phyloP scores from a whole-genome alignment of 495 filamentous ascomycete species.

The Hypomontagnella submonticulosa region DNA sequence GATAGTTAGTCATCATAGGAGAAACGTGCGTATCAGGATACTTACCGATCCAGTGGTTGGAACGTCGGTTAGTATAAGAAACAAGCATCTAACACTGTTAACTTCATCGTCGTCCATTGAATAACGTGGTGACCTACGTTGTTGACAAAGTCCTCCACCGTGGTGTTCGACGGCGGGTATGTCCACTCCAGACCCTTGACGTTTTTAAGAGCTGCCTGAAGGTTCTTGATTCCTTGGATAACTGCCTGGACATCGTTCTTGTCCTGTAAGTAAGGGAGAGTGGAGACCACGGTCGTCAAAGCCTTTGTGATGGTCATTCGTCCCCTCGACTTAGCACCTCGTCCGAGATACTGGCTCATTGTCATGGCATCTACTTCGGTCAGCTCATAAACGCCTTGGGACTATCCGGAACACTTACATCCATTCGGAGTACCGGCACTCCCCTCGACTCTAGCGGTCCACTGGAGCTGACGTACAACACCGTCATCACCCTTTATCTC shows the following conservation, averaged over 20 bases:
- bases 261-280: slow-evolving; percentile 65
- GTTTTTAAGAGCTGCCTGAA: slow-evolving; percentile 64
- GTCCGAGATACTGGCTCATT: slow-evolving; percentile 73
- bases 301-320: slow-evolving; percentile 69
- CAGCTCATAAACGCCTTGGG: slow-evolving; percentile 26
- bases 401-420: slow-evolving; percentile 37
- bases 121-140: slow-evolving; percentile 22
- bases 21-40: background rate
- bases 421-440: slow-evolving; percentile 54
- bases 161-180: slow-evolving; percentile 58
- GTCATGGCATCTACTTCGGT: slow-evolving; percentile 62
- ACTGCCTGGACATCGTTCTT: slow-evolving; percentile 61
- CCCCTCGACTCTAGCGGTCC: slow-evolving; percentile 71
- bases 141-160: slow-evolving; percentile 63
- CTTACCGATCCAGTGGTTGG: slow-evolving; percentile 56
- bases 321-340: slow-evolving; percentile 69
- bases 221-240: slow-evolving; percentile 67
- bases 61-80: slow-evolving; percentile 62
- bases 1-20: background rate
- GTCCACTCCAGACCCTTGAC: slow-evolving; percentile 62
- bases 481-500: slow-evolving; percentile 69
- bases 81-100: slow-evolving; percentile 46
- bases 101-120: slow-evolving; percentile 2
- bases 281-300: slow-evolving; percentile 65
- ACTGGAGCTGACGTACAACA: slow-evolving; percentile 73